phyloP scores from a whole-genome alignment of 225 moss, liverwort and hornwort genomes.

The Polytrichum commune region DNA sequence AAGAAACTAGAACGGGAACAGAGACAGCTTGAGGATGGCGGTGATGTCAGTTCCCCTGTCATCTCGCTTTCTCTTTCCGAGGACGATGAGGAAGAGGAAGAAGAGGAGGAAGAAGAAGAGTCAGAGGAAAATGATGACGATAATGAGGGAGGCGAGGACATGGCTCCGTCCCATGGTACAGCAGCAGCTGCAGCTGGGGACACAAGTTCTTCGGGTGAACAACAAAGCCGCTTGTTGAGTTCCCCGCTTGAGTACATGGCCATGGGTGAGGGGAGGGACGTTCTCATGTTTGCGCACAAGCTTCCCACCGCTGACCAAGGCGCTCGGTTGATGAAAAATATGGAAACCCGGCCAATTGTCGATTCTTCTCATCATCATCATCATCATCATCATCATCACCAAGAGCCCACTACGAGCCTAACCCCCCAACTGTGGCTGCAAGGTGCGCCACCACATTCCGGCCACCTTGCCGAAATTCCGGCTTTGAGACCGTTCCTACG shows the following conservation, averaged over 20 bases:
- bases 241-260: conserved; percentile 44
- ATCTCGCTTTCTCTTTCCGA: conserved; percentile 35
- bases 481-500: conserved; percentile 35
- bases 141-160: conserved; percentile 28
- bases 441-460: conserved; percentile 48
- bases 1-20: conserved; percentile 69
- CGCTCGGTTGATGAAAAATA: conserved; percentile 54
- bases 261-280: conserved; percentile 84
- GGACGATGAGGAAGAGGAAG: conserved; percentile 71
- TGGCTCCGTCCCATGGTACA: conserved; percentile 32
- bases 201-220: conserved; percentile 57
- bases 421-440: conserved; percentile 73
- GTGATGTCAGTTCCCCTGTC: conserved; percentile 26
- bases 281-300: conserved; percentile 90
- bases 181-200: conserved; percentile 36
- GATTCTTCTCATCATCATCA: conserved; percentile 21
- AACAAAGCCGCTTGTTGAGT: conserved; percentile 38
- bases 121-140: conserved; percentile 12
- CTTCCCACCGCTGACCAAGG: conserved; percentile 92
- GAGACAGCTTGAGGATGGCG: conserved; percentile 60
- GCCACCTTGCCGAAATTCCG: conserved; percentile 38
- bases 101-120: conserved; percentile 45
- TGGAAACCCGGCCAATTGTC: conserved; percentile 43
- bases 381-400: conserved; percentile 14
- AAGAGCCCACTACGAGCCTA: conserved; percentile 44